phyloP scores from a whole-genome alignment of 1,139 yeast genomes.

The Diutina catenulata region DNA sequence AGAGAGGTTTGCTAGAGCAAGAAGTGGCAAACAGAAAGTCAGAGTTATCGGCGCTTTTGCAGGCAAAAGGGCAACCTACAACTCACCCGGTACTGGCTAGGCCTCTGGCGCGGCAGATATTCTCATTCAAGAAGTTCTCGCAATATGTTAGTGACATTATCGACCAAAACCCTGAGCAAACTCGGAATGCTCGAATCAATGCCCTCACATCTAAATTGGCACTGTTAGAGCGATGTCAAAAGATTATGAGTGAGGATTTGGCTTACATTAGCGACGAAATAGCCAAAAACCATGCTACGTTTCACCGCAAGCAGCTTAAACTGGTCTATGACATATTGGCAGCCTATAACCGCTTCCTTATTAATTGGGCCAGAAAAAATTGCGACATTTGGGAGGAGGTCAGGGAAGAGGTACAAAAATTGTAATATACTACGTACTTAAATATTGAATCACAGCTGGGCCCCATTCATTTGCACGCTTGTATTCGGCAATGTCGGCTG shows the following conservation, averaged over 20 bases:
- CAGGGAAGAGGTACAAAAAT: slow-evolving; percentile 22
- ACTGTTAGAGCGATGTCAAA: slow-evolving; percentile 44
- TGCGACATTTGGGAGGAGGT: slow-evolving; percentile 68
- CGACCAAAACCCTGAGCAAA: slow-evolving; percentile 59
- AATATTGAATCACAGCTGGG: slow-evolving; percentile 22
- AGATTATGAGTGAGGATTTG: slow-evolving; percentile 45
- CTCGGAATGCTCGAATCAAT: slow-evolving; percentile 45
- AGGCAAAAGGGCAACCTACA: slow-evolving; percentile 28
- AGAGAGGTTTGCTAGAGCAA: slow-evolving; percentile 45
- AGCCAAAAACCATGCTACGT: slow-evolving; percentile 35
- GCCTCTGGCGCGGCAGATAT: not conserved
- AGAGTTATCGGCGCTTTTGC: slow-evolving; percentile 29
- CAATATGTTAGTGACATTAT: slow-evolving; percentile 58
- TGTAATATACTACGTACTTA: slow-evolving; percentile 8
- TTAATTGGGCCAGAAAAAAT: slow-evolving; percentile 63
- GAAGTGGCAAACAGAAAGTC: slow-evolving; percentile 36
- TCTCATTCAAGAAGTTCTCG: slow-evolving; percentile 40
- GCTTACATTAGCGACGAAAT: slow-evolving; percentile 41
- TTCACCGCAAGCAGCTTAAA: slow-evolving; percentile 39
- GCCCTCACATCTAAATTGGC: slow-evolving; percentile 41
- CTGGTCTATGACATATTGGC: slow-evolving; percentile 29
- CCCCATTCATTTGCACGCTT: slow-evolving; percentile 31
- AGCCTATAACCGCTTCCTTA: slow-evolving; percentile 45
- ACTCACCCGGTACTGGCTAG: slow-evolving; percentile 6
- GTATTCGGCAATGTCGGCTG: slow-evolving; percentile 25